Base-by-base conservation (phyloP, 2,329 filamentous ascomycete genomes). In the Ilyonectria destructans region DNA sequence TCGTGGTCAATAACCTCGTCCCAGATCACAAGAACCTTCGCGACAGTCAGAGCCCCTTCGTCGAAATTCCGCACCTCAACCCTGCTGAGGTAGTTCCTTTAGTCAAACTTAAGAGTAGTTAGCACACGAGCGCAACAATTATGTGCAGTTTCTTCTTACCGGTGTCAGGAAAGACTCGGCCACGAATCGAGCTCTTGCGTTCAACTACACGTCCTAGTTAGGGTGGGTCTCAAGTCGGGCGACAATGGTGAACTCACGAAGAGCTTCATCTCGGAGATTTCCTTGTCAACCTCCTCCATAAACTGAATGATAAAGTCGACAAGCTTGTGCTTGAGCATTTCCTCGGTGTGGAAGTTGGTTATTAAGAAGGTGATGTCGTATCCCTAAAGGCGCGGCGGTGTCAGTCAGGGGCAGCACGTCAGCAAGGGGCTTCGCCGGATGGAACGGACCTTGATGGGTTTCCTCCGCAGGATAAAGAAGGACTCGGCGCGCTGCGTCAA, bases 181-280 rank as follows among this genome's bases (percentile, higher is more conserved):
- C 58, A 99, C 96, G 80, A 98, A 99, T 87, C 96, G 92, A 81
- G 96, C 96, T 83, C 96, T 90, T 64, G 96, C 95, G 81, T 99
- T 99, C 81, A 99, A 86, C 96, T 98, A 78, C 15, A 60, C 35
- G 31, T 21, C 13, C 21, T 56, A 12, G 40, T 60, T 35, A 62
- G 37, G 68, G 64, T 80, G 52, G 77, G 71, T 33, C 23, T 33
- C 31, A 17, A 21, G 46, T 35, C 19, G 15, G 33, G 15, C 45
- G 3, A 21, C 26, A 23, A 17, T 23, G 6, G 49, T n/a, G 54
- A 35, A 86, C 94, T 75, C 89, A 98, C 96, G 83, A 99, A 99
- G 77, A 99, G 92, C 89, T 99, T 99, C 96, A 99, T 98, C 85
- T 99, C 97, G 3, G 96, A 98, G 68, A 99, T 99, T 83, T 99